A percentile compares a stretch with the other conserved stretches of the same genome.
phyloP scores from a whole-genome alignment of 169 alveolate genomes.

The Sarcocystis neurona region DNA sequence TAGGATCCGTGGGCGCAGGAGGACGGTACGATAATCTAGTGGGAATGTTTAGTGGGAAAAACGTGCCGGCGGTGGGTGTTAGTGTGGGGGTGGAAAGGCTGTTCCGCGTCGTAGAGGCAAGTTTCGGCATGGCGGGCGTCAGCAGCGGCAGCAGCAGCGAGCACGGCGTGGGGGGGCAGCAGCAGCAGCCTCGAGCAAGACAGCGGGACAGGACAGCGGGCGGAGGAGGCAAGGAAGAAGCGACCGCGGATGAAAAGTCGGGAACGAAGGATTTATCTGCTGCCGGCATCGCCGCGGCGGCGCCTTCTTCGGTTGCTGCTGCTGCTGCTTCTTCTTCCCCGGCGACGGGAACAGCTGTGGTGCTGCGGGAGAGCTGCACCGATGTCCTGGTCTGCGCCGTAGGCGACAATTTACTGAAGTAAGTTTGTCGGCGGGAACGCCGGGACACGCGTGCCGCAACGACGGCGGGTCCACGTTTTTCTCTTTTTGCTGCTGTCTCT shows the following conservation, averaged over 20 bases:
- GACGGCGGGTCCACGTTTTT: too few relatives aligned
- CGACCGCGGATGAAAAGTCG: background rate
- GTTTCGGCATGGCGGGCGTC: conserved; percentile 27
- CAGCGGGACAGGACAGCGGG: conserved; percentile 2
- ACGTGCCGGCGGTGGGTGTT: conserved; percentile 95
- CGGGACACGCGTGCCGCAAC: too few relatives aligned
- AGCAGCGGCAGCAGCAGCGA: background rate
- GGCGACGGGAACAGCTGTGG: background rate
- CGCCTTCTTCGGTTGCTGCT: too few relatives aligned
- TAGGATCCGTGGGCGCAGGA: conserved; percentile 94
- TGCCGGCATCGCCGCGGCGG: too few relatives aligned
- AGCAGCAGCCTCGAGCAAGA: conserved; percentile 27
- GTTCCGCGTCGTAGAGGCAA: conserved; percentile 70
- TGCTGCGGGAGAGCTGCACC: conserved; percentile 49
- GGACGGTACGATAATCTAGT: conserved; percentile 95
- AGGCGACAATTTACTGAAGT: conserved; percentile 74
- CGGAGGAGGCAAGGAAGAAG: background rate
- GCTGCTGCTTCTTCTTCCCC: too few relatives aligned
- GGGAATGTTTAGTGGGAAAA: conserved; percentile 87
- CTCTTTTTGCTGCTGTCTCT: too few relatives aligned
- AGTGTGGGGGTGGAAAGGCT: conserved; percentile 95
- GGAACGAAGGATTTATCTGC: too few relatives aligned
- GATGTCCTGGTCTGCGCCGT: conserved; percentile 71
- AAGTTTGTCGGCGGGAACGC: background rate
- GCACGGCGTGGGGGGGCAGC: background rate